Percentiles rank a stretch among this genome's conserved stretches.
phyloP scores from a whole-genome alignment of 176 grass and related monocot genomes.

The Microstegium vimineum region DNA sequence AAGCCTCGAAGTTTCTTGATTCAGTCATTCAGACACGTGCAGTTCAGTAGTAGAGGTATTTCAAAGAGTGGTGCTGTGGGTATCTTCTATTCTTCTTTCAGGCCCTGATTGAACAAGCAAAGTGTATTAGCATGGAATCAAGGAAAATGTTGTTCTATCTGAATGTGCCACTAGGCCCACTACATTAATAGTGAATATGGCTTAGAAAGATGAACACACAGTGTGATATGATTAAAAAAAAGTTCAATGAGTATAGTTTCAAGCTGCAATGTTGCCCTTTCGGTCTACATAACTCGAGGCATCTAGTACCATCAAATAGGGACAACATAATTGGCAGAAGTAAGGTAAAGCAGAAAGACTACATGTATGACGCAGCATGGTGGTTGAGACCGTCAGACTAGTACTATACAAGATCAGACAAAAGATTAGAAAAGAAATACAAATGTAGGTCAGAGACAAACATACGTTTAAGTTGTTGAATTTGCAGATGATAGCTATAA shows the following conservation, averaged over 20 bases:
- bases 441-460: not conserved
- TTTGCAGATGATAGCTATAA: not conserved
- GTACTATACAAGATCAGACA: not conserved
- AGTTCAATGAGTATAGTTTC: not conserved
- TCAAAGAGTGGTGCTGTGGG: not conserved
- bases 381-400: not conserved
- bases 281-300: not conserved
- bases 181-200: not conserved
- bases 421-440: slow-evolving; percentile 9
- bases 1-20: not conserved
- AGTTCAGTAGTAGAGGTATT: not conserved
- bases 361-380: no score
- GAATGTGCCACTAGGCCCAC: not conserved
- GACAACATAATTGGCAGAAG: not conserved
- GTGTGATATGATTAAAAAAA: not conserved
- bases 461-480: slow-evolving; percentile 1
- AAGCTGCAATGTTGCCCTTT: not conserved
- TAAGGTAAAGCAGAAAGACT: no score
- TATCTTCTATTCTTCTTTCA: not conserved
- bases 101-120: slow-evolving; percentile 15
- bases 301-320: not conserved
- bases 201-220: not conserved
- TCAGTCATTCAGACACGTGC: not conserved
- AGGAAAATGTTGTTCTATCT: not conserved
- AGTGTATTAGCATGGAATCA: not conserved